Conservation (phyloP, 768 basidiomycete species). For the Pleurotus ostreatus region DNA sequence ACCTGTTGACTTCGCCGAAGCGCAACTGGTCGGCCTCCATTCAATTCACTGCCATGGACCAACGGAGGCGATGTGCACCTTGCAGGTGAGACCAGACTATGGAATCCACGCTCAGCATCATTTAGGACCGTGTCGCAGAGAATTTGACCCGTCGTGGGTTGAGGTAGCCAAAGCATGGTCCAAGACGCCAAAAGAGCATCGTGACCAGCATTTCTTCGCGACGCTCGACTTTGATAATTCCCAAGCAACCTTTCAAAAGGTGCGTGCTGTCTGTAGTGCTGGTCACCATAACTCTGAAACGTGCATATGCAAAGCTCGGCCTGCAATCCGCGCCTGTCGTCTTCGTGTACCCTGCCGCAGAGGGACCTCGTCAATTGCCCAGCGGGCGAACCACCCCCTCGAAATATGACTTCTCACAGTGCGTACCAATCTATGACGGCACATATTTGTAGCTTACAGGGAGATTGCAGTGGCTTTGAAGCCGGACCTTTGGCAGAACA, state of each 20-base stretch:
- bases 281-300: not conserved
- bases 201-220: slow-evolving; percentile 88
- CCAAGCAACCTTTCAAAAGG: slow-evolving; percentile 76
- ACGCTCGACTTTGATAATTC: slow-evolving; percentile 84
- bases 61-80: slow-evolving; percentile 80
- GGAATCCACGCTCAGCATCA: not conserved
- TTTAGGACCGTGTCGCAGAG: slow-evolving; percentile 38
- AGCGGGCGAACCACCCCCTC: slow-evolving; percentile 51
- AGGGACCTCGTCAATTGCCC: slow-evolving; percentile 64
- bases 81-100: slow-evolving; percentile 67
- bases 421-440: slow-evolving; percentile 17
- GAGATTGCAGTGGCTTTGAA: slow-evolving; percentile 68
- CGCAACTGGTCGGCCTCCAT: slow-evolving; percentile 88
- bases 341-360: slow-evolving; percentile 64
- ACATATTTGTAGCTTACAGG: not conserved
- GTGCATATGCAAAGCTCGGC: slow-evolving; percentile 52
- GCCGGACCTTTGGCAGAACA: slow-evolving; percentile 72
- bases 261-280: slow-evolving; percentile 21
- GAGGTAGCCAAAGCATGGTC: slow-evolving; percentile 84
- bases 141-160: slow-evolving; percentile 83
- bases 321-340: slow-evolving; percentile 84
- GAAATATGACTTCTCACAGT: slow-evolving; percentile 80
- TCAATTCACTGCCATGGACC: slow-evolving; percentile 83
- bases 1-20: slow-evolving; percentile 68
- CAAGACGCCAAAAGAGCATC: slow-evolving; percentile 49